Evolutionary conservation across 306 rosid genomes (phyloP).

Genomic region (Citrullus mucosospermus): DNA sequence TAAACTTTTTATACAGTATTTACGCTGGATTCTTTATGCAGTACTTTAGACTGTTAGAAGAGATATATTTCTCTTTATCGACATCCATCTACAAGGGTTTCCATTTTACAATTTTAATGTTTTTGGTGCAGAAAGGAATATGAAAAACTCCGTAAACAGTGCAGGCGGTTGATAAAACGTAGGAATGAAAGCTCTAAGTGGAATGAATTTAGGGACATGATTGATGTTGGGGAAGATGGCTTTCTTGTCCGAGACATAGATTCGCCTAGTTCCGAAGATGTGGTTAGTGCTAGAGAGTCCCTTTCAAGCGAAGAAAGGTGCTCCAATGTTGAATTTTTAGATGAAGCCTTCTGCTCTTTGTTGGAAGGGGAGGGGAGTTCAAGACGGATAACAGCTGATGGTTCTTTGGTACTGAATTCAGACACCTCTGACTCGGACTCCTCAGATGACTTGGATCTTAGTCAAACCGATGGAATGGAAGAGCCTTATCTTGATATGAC

Average conservation of each 20-base stretch:
- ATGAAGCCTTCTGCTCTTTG: slow-evolving; percentile 48
- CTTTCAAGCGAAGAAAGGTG: slow-evolving; percentile 80
- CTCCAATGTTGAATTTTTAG: slow-evolving; percentile 49
- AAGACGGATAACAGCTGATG: slow-evolving; percentile 33
- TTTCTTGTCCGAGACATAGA: slow-evolving; percentile 41
- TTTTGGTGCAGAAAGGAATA: slow-evolving; percentile 65
- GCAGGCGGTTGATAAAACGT: slow-evolving; percentile 55
- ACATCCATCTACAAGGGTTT: neutral
- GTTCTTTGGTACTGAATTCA: slow-evolving; percentile 43
- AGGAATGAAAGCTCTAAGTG: slow-evolving; percentile 40
- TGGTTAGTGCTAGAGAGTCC: slow-evolving; percentile 77
- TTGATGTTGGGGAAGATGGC: slow-evolving; percentile 40
- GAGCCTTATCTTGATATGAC: slow-evolving; percentile 30
- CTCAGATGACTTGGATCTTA: slow-evolving; percentile 64
- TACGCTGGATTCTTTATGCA: neutral
- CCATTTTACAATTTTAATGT: neutral
- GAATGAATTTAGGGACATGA: slow-evolving; percentile 37
- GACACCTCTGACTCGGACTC: slow-evolving; percentile 85
- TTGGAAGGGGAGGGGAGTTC: slow-evolving; percentile 61
- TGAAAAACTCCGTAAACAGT: slow-evolving; percentile 68
- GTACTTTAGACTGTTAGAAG: neutral
- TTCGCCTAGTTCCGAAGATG: slow-evolving; percentile 94
- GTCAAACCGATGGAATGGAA: slow-evolving; percentile 38
- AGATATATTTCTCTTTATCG: neutral
- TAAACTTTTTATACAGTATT: neutral